phyloP scores from a whole-genome alignment of 2,329 filamentous ascomycete genomes.

The Colletotrichum sojae region DNA sequence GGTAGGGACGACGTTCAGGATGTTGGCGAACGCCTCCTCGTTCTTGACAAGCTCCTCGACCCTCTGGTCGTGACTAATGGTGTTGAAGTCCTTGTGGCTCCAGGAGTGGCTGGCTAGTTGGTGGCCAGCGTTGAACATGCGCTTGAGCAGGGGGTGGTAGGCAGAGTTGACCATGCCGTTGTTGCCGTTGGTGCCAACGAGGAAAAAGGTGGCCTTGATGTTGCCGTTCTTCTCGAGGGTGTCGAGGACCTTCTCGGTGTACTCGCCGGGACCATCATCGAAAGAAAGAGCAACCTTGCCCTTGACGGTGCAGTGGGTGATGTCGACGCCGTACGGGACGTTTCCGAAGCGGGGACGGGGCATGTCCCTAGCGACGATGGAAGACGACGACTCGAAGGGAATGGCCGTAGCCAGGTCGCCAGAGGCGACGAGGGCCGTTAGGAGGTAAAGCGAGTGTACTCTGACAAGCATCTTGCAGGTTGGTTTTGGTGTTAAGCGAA shows the following conservation, averaged over 20 bases:
- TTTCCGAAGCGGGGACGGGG: constrained; percentile 48
- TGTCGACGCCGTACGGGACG: constrained; percentile 52
- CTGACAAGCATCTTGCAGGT: constrained; percentile 39
- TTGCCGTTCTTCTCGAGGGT: constrained; percentile 49
- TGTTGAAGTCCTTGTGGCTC: constrained; percentile 60
- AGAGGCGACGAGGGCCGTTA: constrained; percentile 32
- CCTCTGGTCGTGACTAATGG: constrained; percentile 51
- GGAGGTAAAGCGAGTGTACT: constrained; percentile 38
- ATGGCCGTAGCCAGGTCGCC: constrained; percentile 26
- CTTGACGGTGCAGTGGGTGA: constrained; percentile 49
- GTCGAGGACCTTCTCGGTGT: constrained; percentile 53
- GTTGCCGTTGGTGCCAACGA: constrained; percentile 50
- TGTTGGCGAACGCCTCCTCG: constrained; percentile 59
- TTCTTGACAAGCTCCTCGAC: constrained; percentile 58
- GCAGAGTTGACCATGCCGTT: constrained; percentile 52
- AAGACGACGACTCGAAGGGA: constrained; percentile 26
- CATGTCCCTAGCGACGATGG: constrained; percentile 32
- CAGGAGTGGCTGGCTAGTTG: constrained; percentile 65
- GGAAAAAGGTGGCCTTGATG: constrained; percentile 55
- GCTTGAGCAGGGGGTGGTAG: constrained; percentile 58
- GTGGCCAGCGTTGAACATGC: constrained; percentile 60
- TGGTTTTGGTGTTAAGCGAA: constrained; percentile 14
- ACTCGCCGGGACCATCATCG: constrained; percentile 54
- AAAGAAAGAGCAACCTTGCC: constrained; percentile 55
- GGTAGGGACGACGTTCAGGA: constrained; percentile 61